Evolutionary conservation across 192 early-diverging fungal genomes (phyloP), one percentile per base, ranked within the genome.

Genomic region (Linnemannia schmuckeri): DNA sequence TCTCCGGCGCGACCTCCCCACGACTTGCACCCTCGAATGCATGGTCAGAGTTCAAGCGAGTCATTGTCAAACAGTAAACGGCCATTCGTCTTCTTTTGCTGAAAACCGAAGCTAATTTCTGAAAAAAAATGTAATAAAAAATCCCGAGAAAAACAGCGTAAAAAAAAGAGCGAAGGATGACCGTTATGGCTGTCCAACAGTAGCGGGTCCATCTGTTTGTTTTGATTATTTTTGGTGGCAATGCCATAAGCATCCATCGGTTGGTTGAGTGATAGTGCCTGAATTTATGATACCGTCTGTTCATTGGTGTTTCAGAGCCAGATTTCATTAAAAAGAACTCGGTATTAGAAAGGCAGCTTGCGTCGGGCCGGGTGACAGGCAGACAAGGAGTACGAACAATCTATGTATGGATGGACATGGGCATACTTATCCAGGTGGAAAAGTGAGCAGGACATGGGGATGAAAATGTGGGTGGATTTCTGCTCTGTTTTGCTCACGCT

Each of bases 21-120:
- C 72, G 82, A 33, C 70, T 87, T 72, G 73, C 68, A 1, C 85
- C 85, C 10, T 81, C 85, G 37, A 87, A 87, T 81, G 85, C 85
- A 15, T 87, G 85, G 85, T 81, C 85, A 3, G 85, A 87, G n/a
- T 87, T 87, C 72, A 87, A 87, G 76, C 70, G 85, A 37, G 85
- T 87, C 4, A 73, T 87, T 13, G 85, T 81, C 10, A 87, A 87
- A 70, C 84, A 86, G 75, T 40, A 85, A 24, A 30, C 22, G 35
- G 63, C 24, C 35, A 79, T 22, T 30, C 24, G 20, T 9, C 47
- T 12, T 33, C 2, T 27, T 30, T 30, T 3, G 8, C 18, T 18
- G 35, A 22, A 18, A 20, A 20, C 30, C 3, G 20, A 22, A 27
- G 38, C 27, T 55, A 35, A n/a, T 30, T 18, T 37, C 9, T 33